Conservation (phyloP, 805 yeast species). For the Blastobotrys parvus region DNA sequence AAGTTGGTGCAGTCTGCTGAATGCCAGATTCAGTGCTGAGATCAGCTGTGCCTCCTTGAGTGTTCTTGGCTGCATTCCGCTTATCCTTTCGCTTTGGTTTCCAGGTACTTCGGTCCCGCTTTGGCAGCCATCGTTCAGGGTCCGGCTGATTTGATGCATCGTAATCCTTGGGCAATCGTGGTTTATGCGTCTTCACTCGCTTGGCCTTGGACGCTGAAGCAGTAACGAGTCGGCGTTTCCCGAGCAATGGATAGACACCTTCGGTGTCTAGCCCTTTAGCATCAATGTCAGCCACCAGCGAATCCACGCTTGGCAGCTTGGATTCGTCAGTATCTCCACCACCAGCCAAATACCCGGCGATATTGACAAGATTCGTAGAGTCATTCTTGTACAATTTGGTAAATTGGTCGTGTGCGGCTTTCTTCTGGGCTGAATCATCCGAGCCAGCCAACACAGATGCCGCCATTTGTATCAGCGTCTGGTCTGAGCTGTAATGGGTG, state of each 20-base stretch:
- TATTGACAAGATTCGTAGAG: not conserved
- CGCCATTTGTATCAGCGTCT: conserved; percentile 22
- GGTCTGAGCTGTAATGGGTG: not conserved
- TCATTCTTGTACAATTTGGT: conserved; percentile 11
- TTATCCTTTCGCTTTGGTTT: conserved; percentile 67
- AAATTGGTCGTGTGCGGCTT: conserved; percentile 26
- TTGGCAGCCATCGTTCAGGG: conserved; percentile 85
- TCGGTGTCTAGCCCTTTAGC: conserved; percentile 16
- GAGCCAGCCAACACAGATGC: conserved; percentile 33
- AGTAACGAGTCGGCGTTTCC: conserved; percentile 19
- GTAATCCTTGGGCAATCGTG: conserved; percentile 34
- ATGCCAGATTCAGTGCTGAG: conserved; percentile 14
- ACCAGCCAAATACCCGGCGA: conserved; percentile 18
- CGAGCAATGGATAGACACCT: conserved; percentile 20
- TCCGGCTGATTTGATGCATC: conserved; percentile 38
- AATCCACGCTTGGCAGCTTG: conserved; percentile 9
- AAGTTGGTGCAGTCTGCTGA: conserved; percentile 5
- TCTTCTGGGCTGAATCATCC: conserved; percentile 23
- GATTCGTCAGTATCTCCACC: conserved; percentile 12
- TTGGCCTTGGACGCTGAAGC: conserved; percentile 20
- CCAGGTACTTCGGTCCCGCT: conserved; percentile 76
- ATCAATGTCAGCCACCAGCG: conserved; percentile 20
- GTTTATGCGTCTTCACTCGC: conserved; percentile 22
- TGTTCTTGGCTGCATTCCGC: conserved; percentile 34
- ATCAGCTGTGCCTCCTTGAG: conserved; percentile 56